Evolutionary conservation across 805 yeast genomes (phyloP).

Genomic region (Ogataea ganodermae): DNA sequence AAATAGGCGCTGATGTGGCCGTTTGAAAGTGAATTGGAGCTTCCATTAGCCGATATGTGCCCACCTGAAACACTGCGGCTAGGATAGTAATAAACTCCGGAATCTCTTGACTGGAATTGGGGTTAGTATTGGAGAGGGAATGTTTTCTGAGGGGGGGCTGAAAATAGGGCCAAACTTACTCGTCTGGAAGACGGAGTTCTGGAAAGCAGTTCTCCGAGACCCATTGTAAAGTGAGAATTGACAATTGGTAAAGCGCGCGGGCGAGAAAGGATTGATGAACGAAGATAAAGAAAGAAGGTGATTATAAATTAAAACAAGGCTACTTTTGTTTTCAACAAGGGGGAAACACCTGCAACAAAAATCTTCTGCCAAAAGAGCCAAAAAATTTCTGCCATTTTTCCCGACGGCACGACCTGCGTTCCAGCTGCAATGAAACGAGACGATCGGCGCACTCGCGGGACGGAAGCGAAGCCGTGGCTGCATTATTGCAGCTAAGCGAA

Average conservation of each 20-base stretch:
- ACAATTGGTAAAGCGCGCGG: background rate
- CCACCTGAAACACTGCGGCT: background rate
- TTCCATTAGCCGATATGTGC: background rate
- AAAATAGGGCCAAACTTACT: constrained; percentile 21
- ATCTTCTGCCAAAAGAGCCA: constrained; percentile 1
- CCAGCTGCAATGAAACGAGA: background rate
- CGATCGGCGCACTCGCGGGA: background rate
- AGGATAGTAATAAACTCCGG: constrained; percentile 29
- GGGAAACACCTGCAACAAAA: constrained; percentile 7
- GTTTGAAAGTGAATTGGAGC: background rate
- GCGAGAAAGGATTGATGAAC: background rate
- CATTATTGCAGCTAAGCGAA: background rate
- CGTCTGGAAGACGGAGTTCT: constrained; percentile 31
- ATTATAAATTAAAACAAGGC: background rate
- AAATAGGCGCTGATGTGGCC: constrained; percentile 19
- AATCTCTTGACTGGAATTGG: constrained; percentile 25
- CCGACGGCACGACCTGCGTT: background rate
- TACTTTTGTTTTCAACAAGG: background rate
- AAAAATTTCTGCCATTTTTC: constrained; percentile 2
- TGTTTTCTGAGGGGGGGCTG: background rate
- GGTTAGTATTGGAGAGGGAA: background rate
- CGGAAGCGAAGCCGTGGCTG: background rate
- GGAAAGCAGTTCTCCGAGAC: constrained; percentile 27
- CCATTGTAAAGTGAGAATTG: constrained; percentile 20
- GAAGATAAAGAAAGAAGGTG: background rate